Percentiles rank a stretch among this genome's conserved stretches.
These are phyloP conservation scores for Saururus chinensis DNA, from an alignment of 164 flowering plant genomes.

Conservation along the genomic window DNA sequence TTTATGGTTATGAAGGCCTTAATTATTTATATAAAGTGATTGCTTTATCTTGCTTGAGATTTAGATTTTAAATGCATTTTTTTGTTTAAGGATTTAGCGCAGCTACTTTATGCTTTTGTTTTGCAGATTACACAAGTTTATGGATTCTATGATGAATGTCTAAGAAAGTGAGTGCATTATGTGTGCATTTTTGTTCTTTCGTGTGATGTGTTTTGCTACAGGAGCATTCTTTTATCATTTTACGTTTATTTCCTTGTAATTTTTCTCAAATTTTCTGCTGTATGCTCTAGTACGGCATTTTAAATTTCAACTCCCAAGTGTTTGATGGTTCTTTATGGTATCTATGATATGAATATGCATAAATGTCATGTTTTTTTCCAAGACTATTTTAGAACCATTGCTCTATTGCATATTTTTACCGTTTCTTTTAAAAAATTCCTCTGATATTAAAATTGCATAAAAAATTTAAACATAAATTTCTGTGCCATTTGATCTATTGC, in stretches of 20 bases:
- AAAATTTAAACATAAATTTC: no score
- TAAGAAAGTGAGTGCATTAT: conserved; percentile 71
- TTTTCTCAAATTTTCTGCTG: not conserved
- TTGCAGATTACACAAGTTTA: conserved; percentile 98
- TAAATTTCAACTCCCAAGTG: no score
- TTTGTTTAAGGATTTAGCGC: not conserved
- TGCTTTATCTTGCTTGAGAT: not conserved
- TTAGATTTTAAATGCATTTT: not conserved
- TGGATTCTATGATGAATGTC: conserved; percentile 97
- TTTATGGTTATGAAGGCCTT: not conserved
- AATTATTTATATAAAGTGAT: not conserved
- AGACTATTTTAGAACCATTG: no score
- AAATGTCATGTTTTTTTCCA: no score
- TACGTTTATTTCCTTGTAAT: not conserved
- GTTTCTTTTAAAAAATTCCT: no score
- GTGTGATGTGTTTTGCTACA: not conserved
- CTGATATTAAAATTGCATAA: no score
- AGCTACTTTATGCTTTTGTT: not conserved
- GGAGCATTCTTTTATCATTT: not conserved
- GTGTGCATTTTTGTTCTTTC: not conserved
- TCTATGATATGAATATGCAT: no score
- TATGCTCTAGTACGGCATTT: no score
- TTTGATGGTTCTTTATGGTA: no score
- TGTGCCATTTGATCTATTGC: no score
- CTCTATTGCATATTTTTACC: no score